Evolutionary conservation across 2,329 filamentous ascomycete genomes (phyloP).

Genomic region (Colletotrichum sp.): DNA sequence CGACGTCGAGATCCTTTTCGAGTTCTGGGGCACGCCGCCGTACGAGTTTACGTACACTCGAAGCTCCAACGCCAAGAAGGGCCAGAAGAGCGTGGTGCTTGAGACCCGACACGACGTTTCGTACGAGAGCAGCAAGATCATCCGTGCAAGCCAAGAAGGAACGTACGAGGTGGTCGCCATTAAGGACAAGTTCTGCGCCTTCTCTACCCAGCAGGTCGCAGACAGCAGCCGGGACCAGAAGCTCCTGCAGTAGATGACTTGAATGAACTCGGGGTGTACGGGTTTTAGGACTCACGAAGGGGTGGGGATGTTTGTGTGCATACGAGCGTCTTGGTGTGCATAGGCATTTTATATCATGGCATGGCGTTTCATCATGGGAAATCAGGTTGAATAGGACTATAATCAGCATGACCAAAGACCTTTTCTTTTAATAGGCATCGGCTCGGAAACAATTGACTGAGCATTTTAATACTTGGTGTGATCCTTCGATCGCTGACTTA

Average conservation of each 20-base stretch:
- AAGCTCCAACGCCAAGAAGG: slow-evolving; percentile 82
- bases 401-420: slow-evolving; percentile 10
- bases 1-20: slow-evolving; percentile 90
- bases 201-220: slow-evolving; percentile 72
- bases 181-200: slow-evolving; percentile 91
- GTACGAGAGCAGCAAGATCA: slow-evolving; percentile 79
- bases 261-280: neutral
- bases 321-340: slow-evolving; percentile 19
- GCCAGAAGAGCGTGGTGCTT: slow-evolving; percentile 78
- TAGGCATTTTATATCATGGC: slow-evolving; percentile 45
- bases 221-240: slow-evolving; percentile 51
- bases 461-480: neutral
- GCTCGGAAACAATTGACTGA: neutral
- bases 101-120: slow-evolving; percentile 91
- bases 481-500: neutral
- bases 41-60: slow-evolving; percentile 98
- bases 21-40: slow-evolving; percentile 93
- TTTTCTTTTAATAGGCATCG: slow-evolving; percentile 2
- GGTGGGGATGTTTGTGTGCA: slow-evolving; percentile 4
- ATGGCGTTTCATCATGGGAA: slow-evolving; percentile 28
- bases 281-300: neutral
- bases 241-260: slow-evolving; percentile 21
- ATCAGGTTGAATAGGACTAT: slow-evolving; percentile 17
- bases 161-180: slow-evolving; percentile 98
- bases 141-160: slow-evolving; percentile 89